A percentile compares a stretch with the other conserved stretches of the same genome.
Conservation (phyloP, 1,284 basidiomycete species). For the Sporisorium scitamineum region DNA sequence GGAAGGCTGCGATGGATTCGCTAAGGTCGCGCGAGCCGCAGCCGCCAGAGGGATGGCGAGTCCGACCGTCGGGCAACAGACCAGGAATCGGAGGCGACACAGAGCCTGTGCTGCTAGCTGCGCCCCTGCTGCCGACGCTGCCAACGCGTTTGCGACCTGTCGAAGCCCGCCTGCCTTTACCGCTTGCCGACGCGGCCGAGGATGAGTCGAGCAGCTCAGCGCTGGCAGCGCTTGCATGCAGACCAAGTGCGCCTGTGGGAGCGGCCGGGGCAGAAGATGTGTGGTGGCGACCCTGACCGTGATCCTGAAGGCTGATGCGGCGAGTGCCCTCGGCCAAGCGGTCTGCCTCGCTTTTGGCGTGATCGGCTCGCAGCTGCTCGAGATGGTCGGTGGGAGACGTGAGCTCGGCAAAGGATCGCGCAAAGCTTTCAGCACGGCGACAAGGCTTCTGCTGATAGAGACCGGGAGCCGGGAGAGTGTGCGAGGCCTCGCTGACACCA, state of each 20-base stretch:
- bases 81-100: conserved; percentile 35
- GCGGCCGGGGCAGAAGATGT: conserved; percentile 13
- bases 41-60: conserved; percentile 48
- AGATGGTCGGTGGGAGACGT: conserved; percentile 37
- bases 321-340: conserved; percentile 21
- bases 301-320: conserved; percentile 26
- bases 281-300: not conserved
- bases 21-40: conserved; percentile 39
- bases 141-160: conserved; percentile 12
- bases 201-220: conserved; percentile 8
- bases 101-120: conserved; percentile 25
- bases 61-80: conserved; percentile 48
- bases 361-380: conserved; percentile 38
- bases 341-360: conserved; percentile 29
- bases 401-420: conserved; percentile 49
- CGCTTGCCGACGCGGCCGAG: not conserved
- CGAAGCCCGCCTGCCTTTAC: not conserved
- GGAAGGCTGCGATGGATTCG: conserved; percentile 48
- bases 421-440: conserved; percentile 46
- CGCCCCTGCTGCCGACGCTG: conserved; percentile 14
- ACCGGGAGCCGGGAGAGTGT: not conserved
- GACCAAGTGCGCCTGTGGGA: conserved; percentile 16
- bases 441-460: conserved; percentile 19
- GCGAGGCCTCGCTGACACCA: conserved; percentile 28
- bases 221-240: conserved; percentile 9